Base-by-base conservation (phyloP, 2,329 filamentous ascomycete genomes). In the Alternaria consortialis region DNA sequence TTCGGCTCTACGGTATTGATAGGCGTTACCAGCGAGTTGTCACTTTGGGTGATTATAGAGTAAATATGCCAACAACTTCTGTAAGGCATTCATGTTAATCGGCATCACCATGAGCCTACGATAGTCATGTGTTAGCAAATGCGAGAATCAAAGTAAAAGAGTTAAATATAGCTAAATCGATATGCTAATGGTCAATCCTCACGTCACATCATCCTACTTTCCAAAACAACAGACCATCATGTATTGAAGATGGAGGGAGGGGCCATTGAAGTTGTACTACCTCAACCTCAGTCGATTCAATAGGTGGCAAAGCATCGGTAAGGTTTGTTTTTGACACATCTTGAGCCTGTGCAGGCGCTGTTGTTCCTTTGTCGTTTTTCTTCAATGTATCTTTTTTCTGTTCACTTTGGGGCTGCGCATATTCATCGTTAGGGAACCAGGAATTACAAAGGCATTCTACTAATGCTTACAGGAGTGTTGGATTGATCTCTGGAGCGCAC, bases 221-320 rank as follows among this genome's bases (percentile, higher is more conserved):
- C 23, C 52, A 51, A 23, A 57, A 60, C 13, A 65, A 37, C 20
- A 50, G 27, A 17, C 53, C 56, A 54, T 65, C 59, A 23, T 59
- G 44, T 8, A 65, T 56, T 12, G 62, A 37, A 5, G 34, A 52
- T 17, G 59, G 59, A 4, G 56, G 59, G 20, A 65, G 56, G 29
- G 56, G 46, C 32, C 31, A 50, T 50, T 27, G 12, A 4, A 37
- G 32, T 15, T 20, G 25, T 23, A n/a, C 6, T 6, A 8, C 20
- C 20, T 50, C 13, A 17, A 27, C 13, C 20, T 50, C 20, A 7
- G 11, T 4, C 39, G 20, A 13, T 42, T 23, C 12, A 6, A 11
- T 13, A 7, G 2, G 20, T 3, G 32, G 13, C 5, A 23, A 12
- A 27, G 32, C 23, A 13, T 25, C 15, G 8, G 44, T 20, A 56